Evolutionary conservation across 1,284 basidiomycete species (phyloP).

Genomic region (Leccinum laetum): DNA sequence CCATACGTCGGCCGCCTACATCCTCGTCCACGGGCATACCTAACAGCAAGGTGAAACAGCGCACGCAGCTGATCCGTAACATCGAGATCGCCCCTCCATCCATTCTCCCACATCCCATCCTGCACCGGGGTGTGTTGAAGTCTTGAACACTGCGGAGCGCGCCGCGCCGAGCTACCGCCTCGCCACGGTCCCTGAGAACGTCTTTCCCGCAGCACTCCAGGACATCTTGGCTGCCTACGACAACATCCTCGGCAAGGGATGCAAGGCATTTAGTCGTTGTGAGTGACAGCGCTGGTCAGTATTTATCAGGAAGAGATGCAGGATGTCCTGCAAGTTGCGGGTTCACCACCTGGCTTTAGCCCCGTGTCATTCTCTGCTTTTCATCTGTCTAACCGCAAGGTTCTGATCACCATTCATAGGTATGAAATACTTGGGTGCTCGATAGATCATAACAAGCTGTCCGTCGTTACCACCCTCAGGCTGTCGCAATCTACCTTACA

Average conservation of each 20-base stretch:
- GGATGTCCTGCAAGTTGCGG: no score
- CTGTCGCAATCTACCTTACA: no score
- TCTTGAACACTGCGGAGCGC: conserved; percentile 11
- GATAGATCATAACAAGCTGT: no score
- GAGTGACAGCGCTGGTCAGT: conserved; percentile 28
- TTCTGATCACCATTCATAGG: no score
- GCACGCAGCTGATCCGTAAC: conserved; percentile 10
- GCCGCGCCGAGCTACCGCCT: conserved; percentile 27
- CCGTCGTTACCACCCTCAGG: no score
- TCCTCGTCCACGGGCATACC: no score
- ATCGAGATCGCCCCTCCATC: conserved; percentile 25
- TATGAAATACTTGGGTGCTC: no score
- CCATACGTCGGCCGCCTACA: no score
- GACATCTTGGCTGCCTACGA: conserved; percentile 27
- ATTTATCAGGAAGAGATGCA: neutral
- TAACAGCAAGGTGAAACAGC: conserved; percentile 5
- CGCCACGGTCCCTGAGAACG: conserved; percentile 24
- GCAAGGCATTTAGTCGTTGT: conserved; percentile 15
- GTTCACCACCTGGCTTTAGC: no score
- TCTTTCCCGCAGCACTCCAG: conserved; percentile 28
- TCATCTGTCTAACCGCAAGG: no score
- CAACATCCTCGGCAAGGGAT: conserved; percentile 24
- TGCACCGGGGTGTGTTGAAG: conserved; percentile 12
- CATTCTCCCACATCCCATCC: conserved; percentile 6
- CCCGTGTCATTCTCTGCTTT: no score